phyloP scores from a whole-genome alignment of 2,329 filamentous ascomycete genomes.

The Xylariaceae sp. region DNA sequence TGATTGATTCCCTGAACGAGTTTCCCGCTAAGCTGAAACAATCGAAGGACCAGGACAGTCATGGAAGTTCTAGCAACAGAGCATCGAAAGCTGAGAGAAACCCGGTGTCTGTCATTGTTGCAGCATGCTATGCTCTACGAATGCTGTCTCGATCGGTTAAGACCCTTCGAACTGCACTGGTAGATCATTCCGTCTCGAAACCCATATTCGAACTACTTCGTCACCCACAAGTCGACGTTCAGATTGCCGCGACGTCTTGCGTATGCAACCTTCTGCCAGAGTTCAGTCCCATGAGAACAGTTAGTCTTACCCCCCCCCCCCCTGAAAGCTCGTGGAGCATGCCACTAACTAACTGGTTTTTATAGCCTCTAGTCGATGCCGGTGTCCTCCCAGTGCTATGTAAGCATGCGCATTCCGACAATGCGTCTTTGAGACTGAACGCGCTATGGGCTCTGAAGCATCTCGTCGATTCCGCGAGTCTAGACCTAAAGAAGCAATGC shows the following conservation, averaged over 20 bases:
- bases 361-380: slow-evolving; percentile 63
- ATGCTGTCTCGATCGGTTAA: slow-evolving; percentile 81
- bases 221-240: slow-evolving; percentile 70
- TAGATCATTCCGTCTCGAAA: slow-evolving; percentile 75
- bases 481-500: slow-evolving; percentile 69
- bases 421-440: slow-evolving; percentile 74
- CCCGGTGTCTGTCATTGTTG: slow-evolving; percentile 70
- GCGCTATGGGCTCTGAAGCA: slow-evolving; percentile 94
- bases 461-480: slow-evolving; percentile 66
- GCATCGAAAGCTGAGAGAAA: slow-evolving; percentile 53
- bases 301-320: slow-evolving; percentile 40
- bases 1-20: slow-evolving; percentile 70
- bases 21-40: slow-evolving; percentile 49
- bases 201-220: slow-evolving; percentile 72
- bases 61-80: slow-evolving; percentile 23
- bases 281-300: slow-evolving; percentile 85
- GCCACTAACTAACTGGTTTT: slow-evolving; percentile 11
- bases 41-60: slow-evolving; percentile 35
- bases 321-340: slow-evolving; percentile 19
- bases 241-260: slow-evolving; percentile 78
- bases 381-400: slow-evolving; percentile 75
- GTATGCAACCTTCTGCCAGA: slow-evolving; percentile 82
- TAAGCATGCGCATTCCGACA: slow-evolving; percentile 74
- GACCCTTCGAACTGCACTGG: slow-evolving; percentile 76
- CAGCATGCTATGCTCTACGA: slow-evolving; percentile 75